These are phyloP conservation scores for Eucommia ulmoides DNA, from an alignment of 257 asterid species.

Conservation along the genomic window DNA sequence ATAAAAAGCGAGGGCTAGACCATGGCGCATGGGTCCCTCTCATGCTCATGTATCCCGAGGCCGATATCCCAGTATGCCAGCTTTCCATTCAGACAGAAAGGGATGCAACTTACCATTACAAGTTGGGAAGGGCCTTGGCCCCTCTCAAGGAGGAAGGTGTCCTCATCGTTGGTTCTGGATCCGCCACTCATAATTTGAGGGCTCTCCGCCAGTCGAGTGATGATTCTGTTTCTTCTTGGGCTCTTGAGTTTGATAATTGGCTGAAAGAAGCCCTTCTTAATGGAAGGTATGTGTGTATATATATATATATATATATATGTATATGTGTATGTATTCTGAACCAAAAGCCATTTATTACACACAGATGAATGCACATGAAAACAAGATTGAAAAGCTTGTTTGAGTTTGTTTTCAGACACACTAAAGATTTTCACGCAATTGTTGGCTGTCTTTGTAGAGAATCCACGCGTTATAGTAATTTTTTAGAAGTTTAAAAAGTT, in stretches of 20 bases:
- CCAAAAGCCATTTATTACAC: too few species aligned
- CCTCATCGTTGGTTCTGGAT: constrained; percentile 68
- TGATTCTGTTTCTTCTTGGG: constrained; percentile 46
- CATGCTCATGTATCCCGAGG: constrained; percentile 77
- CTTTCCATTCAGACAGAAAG: constrained; percentile 57
- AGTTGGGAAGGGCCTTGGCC: constrained; percentile 58
- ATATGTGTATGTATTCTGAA: too few species aligned
- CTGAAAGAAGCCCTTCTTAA: constrained; percentile 44
- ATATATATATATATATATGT: too few species aligned
- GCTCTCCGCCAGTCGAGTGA: constrained; percentile 15
- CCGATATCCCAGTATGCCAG: constrained; percentile 76
- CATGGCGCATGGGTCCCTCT: constrained; percentile 93
- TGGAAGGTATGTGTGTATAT: constrained; percentile 40
- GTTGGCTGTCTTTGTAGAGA: too few species aligned
- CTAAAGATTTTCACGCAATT: too few species aligned
- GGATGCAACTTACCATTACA: constrained; percentile 61
- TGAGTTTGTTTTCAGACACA: too few species aligned
- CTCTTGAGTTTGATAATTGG: constrained; percentile 56
- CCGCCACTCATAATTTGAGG: constrained; percentile 64
- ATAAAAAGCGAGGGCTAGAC: constrained; percentile 61
- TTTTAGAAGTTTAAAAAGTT: too few species aligned
- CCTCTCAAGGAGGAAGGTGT: constrained; percentile 67
- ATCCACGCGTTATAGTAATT: too few species aligned
- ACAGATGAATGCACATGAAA: too few species aligned
- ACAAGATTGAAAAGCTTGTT: too few species aligned